Evolutionary conservation across 2,329 filamentous ascomycete species (phyloP), one percentile per base, ranked within the genome.

Genomic region (Pseudogymnoascus sp.): DNA sequence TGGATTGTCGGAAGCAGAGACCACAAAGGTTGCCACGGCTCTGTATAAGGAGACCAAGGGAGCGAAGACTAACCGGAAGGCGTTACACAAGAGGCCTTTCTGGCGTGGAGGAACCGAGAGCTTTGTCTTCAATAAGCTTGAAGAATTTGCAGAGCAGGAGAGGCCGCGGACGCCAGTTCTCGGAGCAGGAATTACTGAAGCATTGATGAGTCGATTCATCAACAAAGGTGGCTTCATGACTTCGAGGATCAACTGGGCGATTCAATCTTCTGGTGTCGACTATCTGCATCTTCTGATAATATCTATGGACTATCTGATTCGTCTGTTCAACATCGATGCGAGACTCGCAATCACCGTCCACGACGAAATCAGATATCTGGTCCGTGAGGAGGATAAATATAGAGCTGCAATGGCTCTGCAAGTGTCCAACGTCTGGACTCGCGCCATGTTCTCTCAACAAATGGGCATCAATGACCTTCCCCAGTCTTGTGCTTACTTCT

Each of bases 181-280:
- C 3, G 95, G 91, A 2, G 95, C 95, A 8, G 93, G 93, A 14
- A 99, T 99, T 68, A 99, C 95, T 0, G 92, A 99, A 77, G 95
- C 96, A 0, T 79, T 99, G 18, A 96, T 96, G 88, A 83, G 88
- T 61, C 87, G 90, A 14, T 96, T 89, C 71, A 87, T 99, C 69
- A 90, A 84, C 75, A 95, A 91, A 71, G 92, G 93, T 37, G 91
- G 88, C 21, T 99, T 96, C 77, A 88, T 99, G 78, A 97, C 95
- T 1, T 96, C 90, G 16, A 88, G 96, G 35, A 97, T 99, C 77
- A 99, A 99, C 73, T 99, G 95, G 95, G 95, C 95, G 2, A 97
- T 99, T 69, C 95, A 99, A 71, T 97, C 93, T 0, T 96, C 91
- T 0, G 95, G 96, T 4, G 93, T 97, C 3, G 96, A 99, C 75